Evolutionary conservation across 1,284 basidiomycete genomes (phyloP).

Genomic region (Salmacisia buchloeana): DNA sequence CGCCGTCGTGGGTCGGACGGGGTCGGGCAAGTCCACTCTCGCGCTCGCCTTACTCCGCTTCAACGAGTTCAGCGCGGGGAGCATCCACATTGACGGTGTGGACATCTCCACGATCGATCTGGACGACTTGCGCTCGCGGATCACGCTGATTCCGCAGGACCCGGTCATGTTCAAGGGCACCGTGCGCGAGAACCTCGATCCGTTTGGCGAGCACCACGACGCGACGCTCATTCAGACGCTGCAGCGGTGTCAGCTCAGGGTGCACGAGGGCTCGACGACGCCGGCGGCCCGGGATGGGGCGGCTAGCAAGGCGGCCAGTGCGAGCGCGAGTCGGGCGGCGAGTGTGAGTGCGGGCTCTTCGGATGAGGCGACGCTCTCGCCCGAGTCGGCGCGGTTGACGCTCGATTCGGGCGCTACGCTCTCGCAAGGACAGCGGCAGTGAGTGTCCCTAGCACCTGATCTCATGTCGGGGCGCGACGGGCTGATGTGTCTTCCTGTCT

Average conservation of each 20-base stretch:
- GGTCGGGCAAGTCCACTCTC: constrained; percentile 10
- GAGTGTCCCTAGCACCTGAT: constrained; percentile 52
- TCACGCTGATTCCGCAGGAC: constrained; percentile 71
- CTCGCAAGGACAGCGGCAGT: constrained; percentile 44
- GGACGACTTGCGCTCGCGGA: constrained; percentile 58
- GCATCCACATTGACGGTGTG: constrained; percentile 30
- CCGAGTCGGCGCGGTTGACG: neutral
- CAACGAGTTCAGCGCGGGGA: constrained; percentile 22
- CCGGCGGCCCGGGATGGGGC: neutral
- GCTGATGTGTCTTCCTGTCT: neutral
- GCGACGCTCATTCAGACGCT: constrained; percentile 58
- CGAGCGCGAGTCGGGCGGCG: too few relatives aligned
- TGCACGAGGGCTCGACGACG: constrained; percentile 15
- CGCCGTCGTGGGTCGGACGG: constrained; percentile 9
- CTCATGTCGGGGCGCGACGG: neutral
- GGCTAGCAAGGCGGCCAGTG: too few relatives aligned
- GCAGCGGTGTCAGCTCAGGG: constrained; percentile 52
- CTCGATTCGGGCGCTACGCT: constrained; percentile 41
- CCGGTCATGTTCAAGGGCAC: constrained; percentile 57
- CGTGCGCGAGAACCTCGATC: constrained; percentile 12
- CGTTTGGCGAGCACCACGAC: constrained; percentile 62
- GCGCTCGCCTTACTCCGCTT: constrained; percentile 14
- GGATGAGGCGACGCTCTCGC: neutral
- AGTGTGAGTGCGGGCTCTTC: neutral
- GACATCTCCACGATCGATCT: constrained; percentile 60